A percentile compares a stretch with the other conserved stretches of the same genome.
These are phyloP conservation scores for Saccharomyces hybrid DNA, from an alignment of 1,139 yeast genomes.

Conservation along the genomic window DNA sequence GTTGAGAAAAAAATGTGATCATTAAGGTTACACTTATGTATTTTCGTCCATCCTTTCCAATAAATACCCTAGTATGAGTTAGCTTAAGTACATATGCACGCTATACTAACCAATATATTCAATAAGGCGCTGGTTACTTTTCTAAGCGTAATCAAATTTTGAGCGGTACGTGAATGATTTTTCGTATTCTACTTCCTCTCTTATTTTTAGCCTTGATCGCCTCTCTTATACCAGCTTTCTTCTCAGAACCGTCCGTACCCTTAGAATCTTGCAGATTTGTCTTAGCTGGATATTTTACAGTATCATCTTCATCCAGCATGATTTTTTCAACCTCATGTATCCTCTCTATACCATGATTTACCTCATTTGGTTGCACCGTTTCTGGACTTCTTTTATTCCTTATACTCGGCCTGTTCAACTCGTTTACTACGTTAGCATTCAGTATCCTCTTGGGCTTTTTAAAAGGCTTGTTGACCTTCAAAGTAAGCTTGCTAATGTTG, in stretches of 20 bases:
- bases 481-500: conserved; percentile 1
- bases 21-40: conserved; percentile 3
- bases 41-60: not conserved
- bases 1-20: conserved; percentile 62
- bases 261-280: not conserved
- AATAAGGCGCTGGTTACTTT: not conserved
- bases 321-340: not conserved
- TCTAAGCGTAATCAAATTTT: not conserved
- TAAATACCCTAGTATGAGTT: not conserved
- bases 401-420: conserved; percentile 11
- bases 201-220: not conserved
- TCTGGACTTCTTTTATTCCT: conserved; percentile 4
- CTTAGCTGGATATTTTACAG: not conserved
- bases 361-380: too few relatives aligned
- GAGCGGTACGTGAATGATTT: conserved; percentile 3
- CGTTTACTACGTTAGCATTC: not conserved
- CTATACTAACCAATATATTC: not conserved
- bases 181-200: not conserved
- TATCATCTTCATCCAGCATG: not conserved
- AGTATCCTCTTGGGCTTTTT: conserved; percentile 18
- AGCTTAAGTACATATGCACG: not conserved
- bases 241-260: not conserved
- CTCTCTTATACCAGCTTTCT: not conserved
- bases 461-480: conserved; percentile 26
- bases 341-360: not conserved